A percentile compares a stretch with the other conserved stretches of the same genome.
phyloP scores from a whole-genome alignment of 257 asterid genomes.

The Nicotiana attenuata region DNA sequence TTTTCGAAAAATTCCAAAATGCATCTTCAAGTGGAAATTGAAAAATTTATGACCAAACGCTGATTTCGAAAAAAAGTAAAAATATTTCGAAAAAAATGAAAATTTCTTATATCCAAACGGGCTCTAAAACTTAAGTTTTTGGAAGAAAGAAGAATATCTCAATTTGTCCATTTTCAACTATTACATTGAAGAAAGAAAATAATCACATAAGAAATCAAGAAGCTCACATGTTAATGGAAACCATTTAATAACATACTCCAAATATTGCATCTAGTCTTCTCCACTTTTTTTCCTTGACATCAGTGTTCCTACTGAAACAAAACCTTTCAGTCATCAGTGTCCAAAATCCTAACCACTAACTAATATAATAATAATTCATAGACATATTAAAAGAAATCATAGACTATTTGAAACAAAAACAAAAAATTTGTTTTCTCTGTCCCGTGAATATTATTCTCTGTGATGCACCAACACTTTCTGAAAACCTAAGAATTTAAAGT shows the following conservation, averaged over 20 bases:
- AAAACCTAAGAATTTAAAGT: neutral
- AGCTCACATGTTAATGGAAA: neutral
- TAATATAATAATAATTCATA: neutral
- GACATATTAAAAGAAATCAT: neutral
- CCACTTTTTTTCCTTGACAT: neutral
- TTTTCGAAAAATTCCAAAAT: too few relatives aligned
- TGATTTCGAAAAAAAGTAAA: too few relatives aligned
- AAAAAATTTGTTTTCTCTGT: neutral
- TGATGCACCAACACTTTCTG: neutral
- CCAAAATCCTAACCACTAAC: neutral
- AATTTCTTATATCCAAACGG: too few relatives aligned
- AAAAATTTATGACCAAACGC: too few relatives aligned
- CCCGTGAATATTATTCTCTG: neutral
- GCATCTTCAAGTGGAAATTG: too few relatives aligned
- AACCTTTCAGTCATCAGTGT: neutral
- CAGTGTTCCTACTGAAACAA: neutral
- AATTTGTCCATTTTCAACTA: neutral
- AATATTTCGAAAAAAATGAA: too few relatives aligned
- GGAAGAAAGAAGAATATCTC: too few relatives aligned
- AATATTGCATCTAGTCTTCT: neutral
- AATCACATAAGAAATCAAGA: neutral
- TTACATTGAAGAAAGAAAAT: too few relatives aligned
- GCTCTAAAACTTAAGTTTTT: too few relatives aligned
- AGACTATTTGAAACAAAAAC: neutral
- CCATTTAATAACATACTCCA: neutral